Percentiles rank a stretch among this genome's conserved stretches.
These are phyloP conservation scores for Mycena metata DNA, from an alignment of 768 basidiomycete genomes.

Conservation along the genomic window DNA sequence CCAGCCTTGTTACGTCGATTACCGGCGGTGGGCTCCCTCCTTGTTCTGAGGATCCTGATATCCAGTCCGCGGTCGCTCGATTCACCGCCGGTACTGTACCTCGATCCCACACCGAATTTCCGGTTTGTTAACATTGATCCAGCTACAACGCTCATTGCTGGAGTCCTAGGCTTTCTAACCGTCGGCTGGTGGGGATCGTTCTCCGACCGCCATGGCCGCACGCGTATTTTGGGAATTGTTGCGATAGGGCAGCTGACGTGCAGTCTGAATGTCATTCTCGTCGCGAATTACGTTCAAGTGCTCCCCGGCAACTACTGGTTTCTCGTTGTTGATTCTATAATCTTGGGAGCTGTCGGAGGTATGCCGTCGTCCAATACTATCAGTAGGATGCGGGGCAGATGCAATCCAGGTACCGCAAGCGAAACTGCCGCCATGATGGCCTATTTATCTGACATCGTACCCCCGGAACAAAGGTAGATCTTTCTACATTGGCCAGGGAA, in stretches of 20 bases:
- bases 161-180: constrained; percentile 18
- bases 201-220: constrained; percentile 85
- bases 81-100: constrained; percentile 67
- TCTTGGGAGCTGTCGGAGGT: constrained; percentile 85
- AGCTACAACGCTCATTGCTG: constrained; percentile 29
- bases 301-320: constrained; percentile 90
- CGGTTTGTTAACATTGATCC: neutral
- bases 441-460: constrained; percentile 78
- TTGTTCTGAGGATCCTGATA: constrained; percentile 78
- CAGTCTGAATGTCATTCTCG: constrained; percentile 78
- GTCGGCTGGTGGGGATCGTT: constrained; percentile 51
- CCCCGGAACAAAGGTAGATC: constrained; percentile 65
- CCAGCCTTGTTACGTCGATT: neutral
- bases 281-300: constrained; percentile 66
- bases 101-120: neutral
- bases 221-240: constrained; percentile 71
- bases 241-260: constrained; percentile 70
- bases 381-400: constrained; percentile 22
- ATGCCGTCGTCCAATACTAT: constrained; percentile 37
- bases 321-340: constrained; percentile 70
- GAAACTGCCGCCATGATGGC: constrained; percentile 68
- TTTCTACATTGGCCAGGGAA: neutral
- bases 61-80: constrained; percentile 77
- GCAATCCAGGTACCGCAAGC: constrained; percentile 62
- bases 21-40: constrained; percentile 14